A percentile compares a stretch with the other conserved stretches of the same genome.
phyloP scores from a whole-genome alignment of 2,329 filamentous ascomycete species.

The Lizonia empirigonia region DNA sequence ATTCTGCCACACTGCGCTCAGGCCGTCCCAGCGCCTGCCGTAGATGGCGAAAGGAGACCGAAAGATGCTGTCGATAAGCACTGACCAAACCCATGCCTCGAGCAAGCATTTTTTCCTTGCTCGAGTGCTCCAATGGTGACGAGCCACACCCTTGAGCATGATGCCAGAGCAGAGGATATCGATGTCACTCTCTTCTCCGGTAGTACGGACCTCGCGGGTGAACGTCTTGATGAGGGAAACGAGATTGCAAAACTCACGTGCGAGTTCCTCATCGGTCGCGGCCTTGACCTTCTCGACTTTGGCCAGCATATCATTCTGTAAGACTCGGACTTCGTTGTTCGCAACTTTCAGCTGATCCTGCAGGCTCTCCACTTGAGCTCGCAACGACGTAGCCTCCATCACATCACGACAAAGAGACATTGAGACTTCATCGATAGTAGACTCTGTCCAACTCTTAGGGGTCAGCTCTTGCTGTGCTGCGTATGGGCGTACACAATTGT shows the following conservation, averaged over 20 bases:
- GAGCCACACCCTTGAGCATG: neutral
- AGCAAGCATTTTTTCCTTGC: slow-evolving; percentile 18
- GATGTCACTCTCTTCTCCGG: neutral
- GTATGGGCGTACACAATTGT: no score
- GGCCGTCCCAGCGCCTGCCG: no score
- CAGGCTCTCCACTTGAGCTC: neutral
- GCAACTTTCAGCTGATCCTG: neutral
- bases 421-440: no score
- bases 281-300: slow-evolving; percentile 20
- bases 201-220: slow-evolving; percentile 13
- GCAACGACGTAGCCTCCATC: neutral
- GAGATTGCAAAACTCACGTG: slow-evolving; percentile 18
- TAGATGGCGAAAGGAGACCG: slow-evolving; percentile 10
- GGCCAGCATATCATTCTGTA: slow-evolving; percentile 26
- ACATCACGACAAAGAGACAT: neutral
- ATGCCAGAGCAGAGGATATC: neutral
- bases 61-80: slow-evolving; percentile 15
- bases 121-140: slow-evolving; percentile 6
- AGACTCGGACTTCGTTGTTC: neutral
- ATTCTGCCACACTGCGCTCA: no score
- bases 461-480: no score
- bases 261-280: slow-evolving; percentile 23
- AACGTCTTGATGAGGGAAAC: slow-evolving; percentile 21
- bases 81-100: slow-evolving; percentile 26
- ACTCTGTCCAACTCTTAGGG: no score